Evolutionary conservation across 805 yeast species (phyloP), one percentile per base, ranked within the genome.

Genomic region (Lipomyces mesembrius): DNA sequence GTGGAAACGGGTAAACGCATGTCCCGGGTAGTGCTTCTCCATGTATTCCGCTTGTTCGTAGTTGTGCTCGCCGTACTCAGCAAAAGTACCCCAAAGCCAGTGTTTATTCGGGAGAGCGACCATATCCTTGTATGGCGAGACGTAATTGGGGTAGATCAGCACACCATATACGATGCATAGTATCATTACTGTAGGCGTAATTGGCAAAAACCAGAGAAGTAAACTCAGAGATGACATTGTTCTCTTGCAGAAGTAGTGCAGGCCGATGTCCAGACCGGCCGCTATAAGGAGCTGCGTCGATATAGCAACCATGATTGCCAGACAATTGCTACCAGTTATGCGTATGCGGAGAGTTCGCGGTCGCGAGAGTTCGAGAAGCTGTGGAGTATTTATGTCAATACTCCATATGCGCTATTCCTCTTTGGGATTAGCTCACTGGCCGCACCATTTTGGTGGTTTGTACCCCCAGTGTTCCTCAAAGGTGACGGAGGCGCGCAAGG

Each of bases 91-190:
- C 63, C 58, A 51, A 6, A 68, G 39, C 63, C 60, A 60, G 49
- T 59, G 62, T 1, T 34, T 25, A 11, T 53, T 59, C 46, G 56
- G 49, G 6, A 35, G 35, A 7, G 59, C 64, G 2, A 61, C 61
- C n/a, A 68, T 29, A 35, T 64, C 27, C 17, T 65, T 55, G 63
- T 60, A 66, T 7, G 71, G 71, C 53, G 69, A 56, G 20, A 63
- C 39, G 35, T 60, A 62, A 17, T 60, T 51, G 6, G 63, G 69
- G 43, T 65, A 65, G 25, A 68, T 35, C n/a, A 63, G 51, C 6
- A 68, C 32, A 22, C 37, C 46, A 20, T 59, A 63, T 27, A 55
- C 22, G 6, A 43, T 11, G 37, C 54, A 49, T 20, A 60, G 6
- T 11, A 59, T 32, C 49, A 54, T 6, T 3, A 52, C 65, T n/a